Evolutionary conservation across 306 rosid species (phyloP), one percentile per base, ranked within the genome.

Genomic region (Pterocarpus macrocarpus): DNA sequence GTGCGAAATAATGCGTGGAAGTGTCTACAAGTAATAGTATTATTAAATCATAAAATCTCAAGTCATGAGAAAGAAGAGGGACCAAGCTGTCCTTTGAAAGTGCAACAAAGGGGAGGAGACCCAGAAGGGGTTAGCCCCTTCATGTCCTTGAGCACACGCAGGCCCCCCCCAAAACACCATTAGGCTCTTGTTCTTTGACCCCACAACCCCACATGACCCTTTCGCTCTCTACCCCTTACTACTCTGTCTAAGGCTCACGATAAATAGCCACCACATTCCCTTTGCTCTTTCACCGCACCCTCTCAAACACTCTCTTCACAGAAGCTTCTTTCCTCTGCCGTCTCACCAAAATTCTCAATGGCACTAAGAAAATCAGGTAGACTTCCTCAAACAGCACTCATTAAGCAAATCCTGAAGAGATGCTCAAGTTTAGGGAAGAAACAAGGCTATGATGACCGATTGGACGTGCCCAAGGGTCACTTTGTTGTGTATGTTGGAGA

Each of bases 401-500:
- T 96, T 7, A 96, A 92, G 83, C 98, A 96, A 76, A 90, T 96
- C 73, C 83, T 96, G 4, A 93, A 90, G 88, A 86, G 98, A 58
- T 95, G 99, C 58, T 93, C 98, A 1, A 95, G 99, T 67, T 52
- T 96, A 55, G 94, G 97, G 0, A 88, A 56, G 69, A 95, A 90
- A 62, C 91, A 88, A 49, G 85, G 72, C 64, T 83, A 83, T 35
- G 92, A 87, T 17, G 90, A 92, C 16, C 87, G 84, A 35, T 12
- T 90, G 84, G 95, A 93, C 67, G 99, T 93, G 0, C 99, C 99
- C 0, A 93, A 92, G 80, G 97, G 99, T 12, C 99, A 96, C 80
- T 96, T 96, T 65, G 99, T 91, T 50, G 98, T 96, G 1, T 96
- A 96, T 30, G 99, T 96, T 41, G 95, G 99, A 8, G 94, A 89